These are phyloP conservation scores for Lipomyces sp. DNA, from an alignment of 805 yeast genomes.

Conservation along the genomic window DNA sequence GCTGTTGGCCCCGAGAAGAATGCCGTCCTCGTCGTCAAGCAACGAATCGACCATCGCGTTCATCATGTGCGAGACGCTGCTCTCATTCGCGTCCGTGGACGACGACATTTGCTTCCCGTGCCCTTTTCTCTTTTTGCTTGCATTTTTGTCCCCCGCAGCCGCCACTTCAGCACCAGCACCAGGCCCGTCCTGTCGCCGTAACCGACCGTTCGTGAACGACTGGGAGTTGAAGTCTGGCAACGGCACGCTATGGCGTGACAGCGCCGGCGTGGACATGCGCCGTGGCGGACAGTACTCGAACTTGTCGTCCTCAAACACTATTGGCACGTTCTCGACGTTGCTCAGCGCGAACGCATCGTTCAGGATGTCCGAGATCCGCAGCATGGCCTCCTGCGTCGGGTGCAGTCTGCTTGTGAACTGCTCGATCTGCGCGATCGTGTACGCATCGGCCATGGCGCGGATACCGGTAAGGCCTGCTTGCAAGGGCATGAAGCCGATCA, in stretches of 20 bases:
- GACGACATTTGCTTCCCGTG: too few species aligned
- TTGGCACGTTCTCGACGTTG: constrained; percentile 14
- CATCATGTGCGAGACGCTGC: constrained; percentile 19
- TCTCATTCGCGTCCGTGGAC: too few species aligned
- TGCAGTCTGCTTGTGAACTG: constrained; percentile 11
- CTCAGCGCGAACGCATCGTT: constrained; percentile 13
- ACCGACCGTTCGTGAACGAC: not conserved
- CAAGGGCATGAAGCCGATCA: constrained; percentile 21
- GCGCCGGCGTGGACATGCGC: not conserved
- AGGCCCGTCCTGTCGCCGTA: not conserved
- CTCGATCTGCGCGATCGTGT: constrained; percentile 14
- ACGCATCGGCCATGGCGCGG: constrained; percentile 3
- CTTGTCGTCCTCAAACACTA: constrained; percentile 10
- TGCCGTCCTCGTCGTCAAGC: constrained; percentile 22
- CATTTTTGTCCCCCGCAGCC: not conserved
- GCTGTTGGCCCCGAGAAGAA: too few species aligned
- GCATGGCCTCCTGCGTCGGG: constrained; percentile 16
- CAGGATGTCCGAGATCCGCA: constrained; percentile 20
- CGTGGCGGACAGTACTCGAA: constrained; percentile 5
- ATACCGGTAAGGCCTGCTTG: constrained; percentile 11
- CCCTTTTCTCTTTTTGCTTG: not conserved
- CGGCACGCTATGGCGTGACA: not conserved
- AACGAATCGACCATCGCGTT: constrained; percentile 27
- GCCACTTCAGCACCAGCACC: not conserved
- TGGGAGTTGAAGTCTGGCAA: constrained; percentile 10